Evolutionary conservation across 176 grass and related monocot species (phyloP).

Genomic region (Ampelocalamus luodianensis): DNA sequence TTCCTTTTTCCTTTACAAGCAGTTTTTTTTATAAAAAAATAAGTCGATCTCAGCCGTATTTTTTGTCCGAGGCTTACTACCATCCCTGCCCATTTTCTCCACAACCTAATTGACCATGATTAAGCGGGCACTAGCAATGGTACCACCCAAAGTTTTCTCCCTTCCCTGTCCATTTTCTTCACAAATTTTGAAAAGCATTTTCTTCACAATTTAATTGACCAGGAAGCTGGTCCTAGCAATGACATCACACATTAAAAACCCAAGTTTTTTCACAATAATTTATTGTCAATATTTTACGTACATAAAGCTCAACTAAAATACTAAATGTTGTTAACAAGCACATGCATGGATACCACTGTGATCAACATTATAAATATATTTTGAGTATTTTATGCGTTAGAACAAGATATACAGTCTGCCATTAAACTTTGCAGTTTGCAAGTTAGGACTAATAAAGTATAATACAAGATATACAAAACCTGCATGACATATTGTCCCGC

Average conservation of each 20-base stretch:
- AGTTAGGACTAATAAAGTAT: conserved; percentile 33
- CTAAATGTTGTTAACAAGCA: neutral
- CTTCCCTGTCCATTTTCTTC: neutral
- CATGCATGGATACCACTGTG: neutral
- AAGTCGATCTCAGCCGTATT: neutral
- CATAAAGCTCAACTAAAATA: conserved; percentile 6
- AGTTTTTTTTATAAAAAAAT: neutral
- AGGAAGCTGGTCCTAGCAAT: neutral
- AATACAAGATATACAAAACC: conserved; percentile 48
- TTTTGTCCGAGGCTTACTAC: neutral
- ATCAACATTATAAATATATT: neutral
- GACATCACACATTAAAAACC: neutral
- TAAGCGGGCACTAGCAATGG: neutral
- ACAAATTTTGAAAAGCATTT: neutral
- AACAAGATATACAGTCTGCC: neutral
- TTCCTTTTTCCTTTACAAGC: neutral
- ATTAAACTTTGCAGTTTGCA: conserved; percentile 22
- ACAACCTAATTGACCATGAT: neutral
- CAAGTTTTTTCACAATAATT: neutral
- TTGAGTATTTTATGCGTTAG: neutral
- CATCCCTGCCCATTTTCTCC: neutral
- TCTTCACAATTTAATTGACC: neutral
- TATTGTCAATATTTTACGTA: conserved; percentile 23
- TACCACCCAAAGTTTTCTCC: neutral
- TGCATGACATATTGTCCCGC: conserved; percentile 99